These are phyloP conservation scores for Myochromella boudieri DNA, from an alignment of 768 basidiomycete genomes.

Conservation along the genomic window DNA sequence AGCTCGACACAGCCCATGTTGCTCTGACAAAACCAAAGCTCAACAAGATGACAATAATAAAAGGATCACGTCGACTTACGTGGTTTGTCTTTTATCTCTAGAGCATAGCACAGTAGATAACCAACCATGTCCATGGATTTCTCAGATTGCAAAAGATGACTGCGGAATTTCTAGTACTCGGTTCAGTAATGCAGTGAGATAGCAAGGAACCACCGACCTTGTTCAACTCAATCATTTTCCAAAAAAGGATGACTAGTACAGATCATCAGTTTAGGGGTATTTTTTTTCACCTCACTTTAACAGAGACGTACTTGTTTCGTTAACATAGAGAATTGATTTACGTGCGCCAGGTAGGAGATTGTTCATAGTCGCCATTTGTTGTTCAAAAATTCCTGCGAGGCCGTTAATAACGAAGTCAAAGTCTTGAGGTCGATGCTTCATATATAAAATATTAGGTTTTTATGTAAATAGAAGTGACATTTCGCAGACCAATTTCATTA, in stretches of 20 bases:
- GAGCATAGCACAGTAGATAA: constrained; percentile 75
- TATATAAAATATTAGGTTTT: too few species aligned
- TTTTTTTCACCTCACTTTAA: too few species aligned
- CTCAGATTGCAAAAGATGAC: constrained; percentile 79
- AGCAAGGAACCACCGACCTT: constrained; percentile 51
- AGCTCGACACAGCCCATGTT: constrained; percentile 87
- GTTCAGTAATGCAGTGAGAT: constrained; percentile 1
- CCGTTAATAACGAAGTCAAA: constrained; percentile 84
- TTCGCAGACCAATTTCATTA: constrained; percentile 77
- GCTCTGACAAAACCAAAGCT: constrained; percentile 53
- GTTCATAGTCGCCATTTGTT: constrained; percentile 73
- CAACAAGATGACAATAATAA: background rate
- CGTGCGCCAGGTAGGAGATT: constrained; percentile 84
- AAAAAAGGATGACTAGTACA: constrained; percentile 70
- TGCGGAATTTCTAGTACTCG: constrained; percentile 77
- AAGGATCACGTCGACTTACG: constrained; percentile 47
- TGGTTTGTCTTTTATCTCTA: constrained; percentile 93
- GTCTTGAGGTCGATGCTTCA: constrained; percentile 93
- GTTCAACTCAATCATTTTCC: constrained; percentile 93
- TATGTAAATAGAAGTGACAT: too few species aligned
- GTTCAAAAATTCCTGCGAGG: constrained; percentile 62
- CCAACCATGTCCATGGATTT: constrained; percentile 75
- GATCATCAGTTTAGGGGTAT: background rate
- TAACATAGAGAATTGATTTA: constrained; percentile 77
- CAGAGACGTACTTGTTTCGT: constrained; percentile 70